Evolutionary conservation across 495 filamentous ascomycete genomes (phyloP), one percentile per base, ranked within the genome.

Genomic region (Aspergillus diversus): DNA sequence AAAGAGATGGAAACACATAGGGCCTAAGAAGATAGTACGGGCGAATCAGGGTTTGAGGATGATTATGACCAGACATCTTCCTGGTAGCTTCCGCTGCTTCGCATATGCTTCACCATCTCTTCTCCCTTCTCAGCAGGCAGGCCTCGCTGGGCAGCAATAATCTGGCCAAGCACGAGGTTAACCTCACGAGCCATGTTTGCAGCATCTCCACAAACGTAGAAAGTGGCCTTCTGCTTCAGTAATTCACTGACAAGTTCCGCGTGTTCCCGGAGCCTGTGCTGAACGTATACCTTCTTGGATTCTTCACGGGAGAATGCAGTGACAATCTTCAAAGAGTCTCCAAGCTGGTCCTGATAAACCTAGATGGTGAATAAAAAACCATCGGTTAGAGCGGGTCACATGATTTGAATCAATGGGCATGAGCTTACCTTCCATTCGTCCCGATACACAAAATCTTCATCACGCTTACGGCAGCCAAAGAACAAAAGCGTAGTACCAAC

Each of bases 151-250:
- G 90, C 84, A 33, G 92, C 82, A 68, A 98, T 87, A 69, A 98
- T 96, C 73, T 93, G 87, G 35, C 81, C 89, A 21, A 99, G 83
- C 7, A 92, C 84, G 39, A 87, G 80, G 78, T 93, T 98, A 77
- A 99, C 95, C 72, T 98, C 95, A 49, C 96, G 86, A 43, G 95
- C 95, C 95, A 99, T 99, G 80, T 97, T 94, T 53, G 96, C 91
- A 6, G 95, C 95, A 69, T 99, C 95, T 78, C 95, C 95, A 71
- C 95, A 99, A 37, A 99, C 95, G 73, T 99, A 99, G 80, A 99
- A 92, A 76, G 94, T 97, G 15, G 90, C 94, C 70, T 89, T 89
- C 73, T 97, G 92, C 71, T 90, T 81, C 11, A 99, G 82, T 4
- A 99, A 87, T 66, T 93, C 86, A 75, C 97, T 95, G 78, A 99